phyloP scores from a whole-genome alignment of 345 rosid species.

The Durio zibethinus region DNA sequence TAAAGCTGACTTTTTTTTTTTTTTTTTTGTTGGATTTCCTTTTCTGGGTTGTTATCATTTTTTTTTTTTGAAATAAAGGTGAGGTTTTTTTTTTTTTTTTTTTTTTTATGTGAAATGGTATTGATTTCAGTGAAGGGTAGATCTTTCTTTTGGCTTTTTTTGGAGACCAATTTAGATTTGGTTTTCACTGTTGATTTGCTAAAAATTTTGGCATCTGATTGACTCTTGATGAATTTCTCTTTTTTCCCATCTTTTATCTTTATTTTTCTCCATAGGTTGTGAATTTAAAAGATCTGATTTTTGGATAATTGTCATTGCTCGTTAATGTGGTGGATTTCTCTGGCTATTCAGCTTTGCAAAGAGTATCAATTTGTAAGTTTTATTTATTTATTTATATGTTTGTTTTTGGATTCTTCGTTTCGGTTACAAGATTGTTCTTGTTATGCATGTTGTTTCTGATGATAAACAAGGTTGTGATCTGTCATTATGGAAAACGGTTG shows the following conservation, averaged over 20 bases:
- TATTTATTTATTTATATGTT: not conserved
- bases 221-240: not conserved
- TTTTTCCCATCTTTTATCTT: not conserved
- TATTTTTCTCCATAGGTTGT: not conserved
- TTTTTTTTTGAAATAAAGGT: not conserved
- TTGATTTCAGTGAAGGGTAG: not conserved
- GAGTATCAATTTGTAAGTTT: not conserved
- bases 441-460: not conserved
- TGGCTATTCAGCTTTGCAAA: not conserved
- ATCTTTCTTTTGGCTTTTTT: not conserved
- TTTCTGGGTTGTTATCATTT: not conserved
- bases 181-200: not conserved
- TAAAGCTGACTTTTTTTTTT: not conserved
- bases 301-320: not conserved
- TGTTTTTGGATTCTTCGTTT: not conserved
- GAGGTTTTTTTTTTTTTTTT: not conserved
- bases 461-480: slow-evolving; percentile 1
- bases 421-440: not conserved
- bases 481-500: not conserved
- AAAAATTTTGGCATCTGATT: not conserved
- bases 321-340: no score
- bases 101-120: not conserved
- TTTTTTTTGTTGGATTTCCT: not conserved
- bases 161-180: slow-evolving; percentile 5
- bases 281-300: not conserved